Base-by-base conservation (phyloP, 306 rosid species). In the Amphicarpaea edgeworthii region DNA sequence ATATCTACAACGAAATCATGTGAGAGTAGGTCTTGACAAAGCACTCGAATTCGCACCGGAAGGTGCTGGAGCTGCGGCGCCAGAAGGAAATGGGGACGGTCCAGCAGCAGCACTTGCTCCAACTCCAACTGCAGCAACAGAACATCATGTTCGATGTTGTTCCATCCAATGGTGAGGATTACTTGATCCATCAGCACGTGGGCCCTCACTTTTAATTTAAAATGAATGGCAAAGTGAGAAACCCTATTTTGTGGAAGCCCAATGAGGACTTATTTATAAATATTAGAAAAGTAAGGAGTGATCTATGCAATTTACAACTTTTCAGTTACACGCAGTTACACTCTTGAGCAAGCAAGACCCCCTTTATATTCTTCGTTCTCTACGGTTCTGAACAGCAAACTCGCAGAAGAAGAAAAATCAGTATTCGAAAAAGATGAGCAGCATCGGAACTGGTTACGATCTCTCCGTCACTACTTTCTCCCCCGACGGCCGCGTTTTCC, bases 391-490 rank as follows among this genome's bases (percentile, higher is more conserved):
- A 10, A 19, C 30, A 16, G 8, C 12, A 58, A 16, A 19, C 19
- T 20, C 4, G 5, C 7, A 41, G 45, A 23, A 63, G 80, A 73
- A 20, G 15, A 6, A 28, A 30, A 28, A 7, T 15, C 42, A 55
- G 34, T 46, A 21, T 60, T 12, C 7, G 5, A 19, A 28, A 58
- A 83, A 30, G 30, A 93, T 93, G 98, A 91, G 97, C 78, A 95
- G 99, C 93, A 95, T 95, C 26, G 99, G 99, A 68, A 95, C 99
- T 0, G 99, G 99, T 12, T 95, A 95, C 79, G 99, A 95, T 83
- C 97, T 95, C 6, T 92, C 99, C 0, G 99, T 95, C 88, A 95
- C 99, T 16, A 95, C 99, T 28, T 95, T 95, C 81, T 95, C 99
- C 5, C 99, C 99, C 0, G 99, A 95, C 38, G 99, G 99, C 54